Evolutionary conservation across 75 land plant genomes (phyloP).

Genomic region (Cryptomeria japonica): DNA sequence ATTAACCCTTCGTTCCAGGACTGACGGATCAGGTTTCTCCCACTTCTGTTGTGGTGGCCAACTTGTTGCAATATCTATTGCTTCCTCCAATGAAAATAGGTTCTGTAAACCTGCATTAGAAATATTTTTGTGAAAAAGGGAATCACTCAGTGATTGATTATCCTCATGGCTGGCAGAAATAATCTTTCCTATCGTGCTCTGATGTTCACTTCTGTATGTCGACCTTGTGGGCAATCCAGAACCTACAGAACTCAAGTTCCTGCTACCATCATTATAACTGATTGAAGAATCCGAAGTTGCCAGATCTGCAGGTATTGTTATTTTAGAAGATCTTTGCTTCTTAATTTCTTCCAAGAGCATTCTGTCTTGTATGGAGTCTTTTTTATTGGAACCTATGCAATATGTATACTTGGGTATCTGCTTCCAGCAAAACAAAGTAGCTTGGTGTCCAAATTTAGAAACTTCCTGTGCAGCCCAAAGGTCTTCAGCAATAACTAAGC

Average conservation of each 20-base stretch:
- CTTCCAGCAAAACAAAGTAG: neutral
- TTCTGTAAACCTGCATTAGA: neutral
- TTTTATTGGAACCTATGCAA: neutral
- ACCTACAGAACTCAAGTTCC: too few relatives aligned
- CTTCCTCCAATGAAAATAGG: slow-evolving; percentile 38
- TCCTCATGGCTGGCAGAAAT: slow-evolving; percentile 4
- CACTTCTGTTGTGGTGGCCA: slow-evolving; percentile 40
- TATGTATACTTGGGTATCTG: neutral
- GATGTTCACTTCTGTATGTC: neutral
- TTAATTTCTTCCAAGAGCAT: neutral
- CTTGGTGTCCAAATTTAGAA: slow-evolving; percentile 24
- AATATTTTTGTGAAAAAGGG: neutral
- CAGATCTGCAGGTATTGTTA: too few relatives aligned
- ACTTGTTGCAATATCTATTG: slow-evolving; percentile 38
- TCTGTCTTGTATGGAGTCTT: slow-evolving; percentile 8
- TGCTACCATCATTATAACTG: too few relatives aligned
- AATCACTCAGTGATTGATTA: neutral
- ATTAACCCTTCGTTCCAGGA: slow-evolving; percentile 25
- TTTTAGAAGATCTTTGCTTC: too few relatives aligned
- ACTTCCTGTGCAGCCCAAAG: slow-evolving; percentile 31
- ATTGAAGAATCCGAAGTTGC: too few relatives aligned
- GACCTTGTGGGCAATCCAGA: neutral
- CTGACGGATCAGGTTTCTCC: slow-evolving; percentile 36
- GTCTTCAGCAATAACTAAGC: slow-evolving; percentile 12
- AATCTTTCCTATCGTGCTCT: slow-evolving; percentile 5